A percentile compares a stretch with the other conserved stretches of the same genome.
Conservation (phyloP, 345 rosid species). For the Bruguiera parviflora region DNA sequence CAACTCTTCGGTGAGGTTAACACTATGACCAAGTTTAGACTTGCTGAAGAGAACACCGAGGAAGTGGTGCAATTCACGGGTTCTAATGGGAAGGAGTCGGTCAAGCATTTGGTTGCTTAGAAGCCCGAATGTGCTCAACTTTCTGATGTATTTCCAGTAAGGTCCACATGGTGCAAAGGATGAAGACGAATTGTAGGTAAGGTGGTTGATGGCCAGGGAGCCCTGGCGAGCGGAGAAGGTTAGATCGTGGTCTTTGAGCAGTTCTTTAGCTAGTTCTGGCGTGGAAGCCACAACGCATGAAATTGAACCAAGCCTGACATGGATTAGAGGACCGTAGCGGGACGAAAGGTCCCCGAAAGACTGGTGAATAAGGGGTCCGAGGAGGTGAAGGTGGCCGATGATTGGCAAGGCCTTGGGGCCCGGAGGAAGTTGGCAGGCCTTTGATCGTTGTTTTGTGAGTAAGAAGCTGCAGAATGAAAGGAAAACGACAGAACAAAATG, state of each 20-base stretch:
- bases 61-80: conserved; percentile 18
- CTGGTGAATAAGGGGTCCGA: conserved; percentile 31
- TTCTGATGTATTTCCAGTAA: conserved; percentile 45
- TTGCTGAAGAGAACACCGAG: conserved; percentile 13
- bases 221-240: conserved; percentile 27
- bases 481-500: too few species aligned
- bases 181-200: conserved; percentile 38
- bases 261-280: conserved; percentile 31
- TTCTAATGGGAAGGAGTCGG: conserved; percentile 35
- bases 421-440: conserved; percentile 22
- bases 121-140: conserved; percentile 37
- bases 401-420: conserved; percentile 33
- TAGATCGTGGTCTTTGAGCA: conserved; percentile 34
- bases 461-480: too few species aligned
- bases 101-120: conserved; percentile 28
- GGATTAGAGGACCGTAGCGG: conserved; percentile 28
- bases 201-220: conserved; percentile 28
- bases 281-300: conserved; percentile 32
- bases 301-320: conserved; percentile 31
- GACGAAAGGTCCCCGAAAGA: conserved; percentile 25
- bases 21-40: conserved; percentile 4
- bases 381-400: conserved; percentile 44
- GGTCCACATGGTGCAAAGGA: conserved; percentile 38
- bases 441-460: too few species aligned
- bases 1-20: conserved; percentile 38